Conservation (phyloP, 345 rosid species). For the Eucalyptus sp. region DNA sequence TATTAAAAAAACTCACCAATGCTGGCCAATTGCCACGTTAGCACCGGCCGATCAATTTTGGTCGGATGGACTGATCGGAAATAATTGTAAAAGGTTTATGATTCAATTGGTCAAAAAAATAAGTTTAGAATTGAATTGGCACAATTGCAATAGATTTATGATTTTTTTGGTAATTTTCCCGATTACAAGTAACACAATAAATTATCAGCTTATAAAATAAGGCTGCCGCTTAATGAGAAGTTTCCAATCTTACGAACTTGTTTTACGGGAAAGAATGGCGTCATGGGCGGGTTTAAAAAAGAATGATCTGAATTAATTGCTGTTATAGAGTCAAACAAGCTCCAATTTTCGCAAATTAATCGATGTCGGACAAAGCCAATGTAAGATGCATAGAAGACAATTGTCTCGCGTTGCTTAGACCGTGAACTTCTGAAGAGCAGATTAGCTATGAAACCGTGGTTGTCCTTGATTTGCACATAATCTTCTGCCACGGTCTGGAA, state of each 20-base stretch:
- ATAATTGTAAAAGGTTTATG: too few species aligned
- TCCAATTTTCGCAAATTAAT: background rate
- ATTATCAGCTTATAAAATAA: background rate
- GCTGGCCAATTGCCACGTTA: too few species aligned
- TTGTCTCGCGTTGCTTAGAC: background rate
- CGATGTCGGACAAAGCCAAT: background rate
- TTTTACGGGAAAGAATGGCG: background rate
- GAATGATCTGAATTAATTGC: background rate
- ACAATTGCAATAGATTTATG: too few species aligned
- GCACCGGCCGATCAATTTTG: too few species aligned
- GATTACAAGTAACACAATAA: background rate
- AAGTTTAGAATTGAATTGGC: too few species aligned
- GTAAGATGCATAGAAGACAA: background rate
- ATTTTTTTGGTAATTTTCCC: too few species aligned
- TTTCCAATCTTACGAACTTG: background rate
- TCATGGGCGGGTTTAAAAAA: background rate
- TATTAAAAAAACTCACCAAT: too few species aligned
- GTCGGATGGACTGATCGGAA: too few species aligned
- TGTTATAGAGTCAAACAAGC: background rate
- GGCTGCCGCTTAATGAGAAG: background rate
- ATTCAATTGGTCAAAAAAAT: too few species aligned
- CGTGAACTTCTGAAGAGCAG: accelerated
- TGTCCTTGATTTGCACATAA: background rate
- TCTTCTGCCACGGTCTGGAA: background rate
- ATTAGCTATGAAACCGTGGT: background rate